Percentiles rank a stretch among this genome's conserved stretches.
Conservation (phyloP, 768 basidiomycete genomes). For the Candolleomyces aberdarensis region DNA sequence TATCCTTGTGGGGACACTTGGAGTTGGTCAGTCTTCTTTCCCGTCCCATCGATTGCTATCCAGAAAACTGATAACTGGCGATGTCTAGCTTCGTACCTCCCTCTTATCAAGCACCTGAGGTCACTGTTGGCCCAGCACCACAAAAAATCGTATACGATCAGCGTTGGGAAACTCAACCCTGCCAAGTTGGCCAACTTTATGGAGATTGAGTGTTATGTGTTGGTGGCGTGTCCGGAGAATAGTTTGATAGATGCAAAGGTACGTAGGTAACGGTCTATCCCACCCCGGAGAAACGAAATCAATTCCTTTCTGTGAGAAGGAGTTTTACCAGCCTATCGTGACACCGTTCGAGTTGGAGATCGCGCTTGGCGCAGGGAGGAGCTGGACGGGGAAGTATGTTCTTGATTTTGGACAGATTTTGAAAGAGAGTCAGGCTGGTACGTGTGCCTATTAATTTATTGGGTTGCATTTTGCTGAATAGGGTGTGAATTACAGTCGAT, state of each 20-base stretch:
- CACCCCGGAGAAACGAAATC: too few species aligned
- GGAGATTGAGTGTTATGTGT: conserved; percentile 93
- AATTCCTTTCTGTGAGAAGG: conserved; percentile 40
- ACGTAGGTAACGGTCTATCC: too few species aligned
- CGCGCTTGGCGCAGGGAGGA: conserved; percentile 66
- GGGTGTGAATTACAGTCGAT: background rate
- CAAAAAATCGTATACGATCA: conserved; percentile 94
- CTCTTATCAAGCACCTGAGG: conserved; percentile 82
- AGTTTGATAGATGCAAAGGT: conserved; percentile 74
- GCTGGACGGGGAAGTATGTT: conserved; percentile 76
- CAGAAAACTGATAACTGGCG: background rate
- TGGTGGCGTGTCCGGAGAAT: conserved; percentile 94
- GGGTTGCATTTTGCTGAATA: background rate
- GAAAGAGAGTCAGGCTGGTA: conserved; percentile 8
- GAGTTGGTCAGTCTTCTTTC: conserved; percentile 57
- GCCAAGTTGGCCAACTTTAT: conserved; percentile 94
- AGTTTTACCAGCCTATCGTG: conserved; percentile 87
- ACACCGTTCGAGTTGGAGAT: conserved; percentile 91
- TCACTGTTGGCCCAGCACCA: conserved; percentile 55
- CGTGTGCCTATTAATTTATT: background rate
- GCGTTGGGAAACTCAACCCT: conserved; percentile 92
- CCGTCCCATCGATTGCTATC: background rate
- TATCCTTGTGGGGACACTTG: conserved; percentile 91
- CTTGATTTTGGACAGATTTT: conserved; percentile 71
- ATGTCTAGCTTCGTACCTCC: conserved; percentile 72